Evolutionary conservation across 2,329 filamentous ascomycete genomes (phyloP), one percentile per base, ranked within the genome.

Genomic region (Sporothrix mexicana): DNA sequence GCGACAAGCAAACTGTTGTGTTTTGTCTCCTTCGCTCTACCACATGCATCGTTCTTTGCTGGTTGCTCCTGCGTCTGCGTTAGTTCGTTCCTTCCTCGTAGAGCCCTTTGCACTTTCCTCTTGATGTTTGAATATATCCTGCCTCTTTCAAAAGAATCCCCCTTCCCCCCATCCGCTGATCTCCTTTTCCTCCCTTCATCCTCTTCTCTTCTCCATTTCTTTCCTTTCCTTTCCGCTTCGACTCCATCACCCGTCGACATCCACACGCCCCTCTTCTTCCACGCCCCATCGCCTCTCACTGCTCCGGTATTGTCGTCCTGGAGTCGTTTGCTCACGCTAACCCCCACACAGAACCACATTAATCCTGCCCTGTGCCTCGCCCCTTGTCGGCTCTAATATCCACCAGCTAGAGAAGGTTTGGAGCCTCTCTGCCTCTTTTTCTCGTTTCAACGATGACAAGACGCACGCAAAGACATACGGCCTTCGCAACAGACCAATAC

Each of bases 281-380:
- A 20, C 49, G 49, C n/a, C 68, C 41, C 43, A 15, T 59, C 25
- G 25, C 53, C 51, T 70, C 25, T 64, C 57, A 13, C 17, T 43
- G 53, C 36, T 20, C 49, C 61, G 51, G 49, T 45, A 10, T 49
- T 43, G 55, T 67, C 47, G 55, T 57, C 70, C 59, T 64, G n/a
- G 8, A 43, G 23, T 68, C 64, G 15, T 43, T 30, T 66, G 36
- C 57, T 74, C 67, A 55, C 73, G 74, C 76, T 76, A 76, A 77
- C 75, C 76, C 76, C 76, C 76, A 77, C 76, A 77, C 73, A 77
- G 74, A 72, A 71, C 73, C 76, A 76, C 75, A 72, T 69, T 76
- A 73, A 64, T 30, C 43, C 53, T 51, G 45, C n/a, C 53, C 51
- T 47, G 45, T 17, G 68, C 20, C 53, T 57, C 36, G 36, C 68